Base-by-base conservation (phyloP, 257 asterid species). In the Asclepias syriaca region DNA sequence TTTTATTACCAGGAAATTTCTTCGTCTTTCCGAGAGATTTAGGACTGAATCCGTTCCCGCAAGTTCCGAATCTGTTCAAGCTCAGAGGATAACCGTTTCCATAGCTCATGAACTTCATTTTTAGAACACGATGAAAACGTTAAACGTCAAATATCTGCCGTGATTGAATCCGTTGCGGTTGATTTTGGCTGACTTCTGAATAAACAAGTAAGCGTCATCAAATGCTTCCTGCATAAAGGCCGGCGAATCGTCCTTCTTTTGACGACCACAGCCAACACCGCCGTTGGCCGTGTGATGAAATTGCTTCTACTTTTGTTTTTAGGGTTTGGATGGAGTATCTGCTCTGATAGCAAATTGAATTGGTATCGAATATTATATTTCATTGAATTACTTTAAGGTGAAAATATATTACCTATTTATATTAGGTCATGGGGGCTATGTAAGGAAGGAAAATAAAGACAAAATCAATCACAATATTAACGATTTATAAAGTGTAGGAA, bases 141-240 rank as follows among this genome's bases (percentile, higher is more conserved):
- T 79, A 76, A 80, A 85, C 55, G 89, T 85, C 57, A 84, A 5
- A 74, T 84, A 86, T 22, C 88, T 82, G 18, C 96, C 99, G 8
- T 77, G 87, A 73, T 83, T 83, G 55, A 75, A 78, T 10, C 86
- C 88, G 85, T 77, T 79, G 14, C 89, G 89, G 73, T 85, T 72
- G 43, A 89, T 77, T 63, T 80, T 80, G 13, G 61, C 74, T 4
- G 85, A 74, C 65, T 79, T 80, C 82, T 90, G 98, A 66, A 88
- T 92, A 81, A 81, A 95, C 3, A 97, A 95, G 77, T 95, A 90
- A 7, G 97, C 98, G 40, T 95, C 99, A 46, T 92, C 99, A 2
- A 98, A 92, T 6, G 89, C 94, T 2, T 96, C 80, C 86, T 85
- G 98, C 54, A 93, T 84, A n/a, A 86, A 90, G 45, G 77, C 95